These are phyloP conservation scores for Leccinum pellstonianum DNA, from an alignment of 768 basidiomycete genomes.

Conservation along the genomic window DNA sequence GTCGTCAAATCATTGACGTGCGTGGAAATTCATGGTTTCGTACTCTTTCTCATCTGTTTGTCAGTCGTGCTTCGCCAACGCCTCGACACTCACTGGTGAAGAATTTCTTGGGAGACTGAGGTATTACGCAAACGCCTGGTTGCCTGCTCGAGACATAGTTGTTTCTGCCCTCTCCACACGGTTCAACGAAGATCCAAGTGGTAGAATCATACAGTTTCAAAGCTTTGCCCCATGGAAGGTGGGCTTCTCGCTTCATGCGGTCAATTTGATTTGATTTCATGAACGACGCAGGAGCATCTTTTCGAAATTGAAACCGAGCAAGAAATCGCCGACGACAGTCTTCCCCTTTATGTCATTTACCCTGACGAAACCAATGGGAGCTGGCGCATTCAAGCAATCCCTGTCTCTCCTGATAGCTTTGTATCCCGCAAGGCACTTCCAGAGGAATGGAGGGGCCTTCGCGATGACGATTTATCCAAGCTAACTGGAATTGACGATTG, in stretches of 20 bases:
- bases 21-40: constrained; percentile 26
- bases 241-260: constrained; percentile 8
- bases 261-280: background rate
- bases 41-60: constrained; percentile 10
- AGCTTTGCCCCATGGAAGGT: constrained; percentile 89
- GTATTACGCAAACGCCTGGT: constrained; percentile 87
- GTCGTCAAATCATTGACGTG: constrained; percentile 71
- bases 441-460: constrained; percentile 87
- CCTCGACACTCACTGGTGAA: constrained; percentile 77
- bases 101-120: constrained; percentile 81
- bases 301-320: constrained; percentile 78
- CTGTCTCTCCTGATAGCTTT: constrained; percentile 79
- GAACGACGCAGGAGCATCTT: constrained; percentile 70
- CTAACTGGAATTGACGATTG: constrained; percentile 76
- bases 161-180: constrained; percentile 57
- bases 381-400: constrained; percentile 95
- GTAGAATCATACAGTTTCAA: constrained; percentile 78
- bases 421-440: constrained; percentile 90
- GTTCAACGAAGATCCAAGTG: constrained; percentile 58
- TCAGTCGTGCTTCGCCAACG: constrained; percentile 72
- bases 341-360: constrained; percentile 85
- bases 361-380: constrained; percentile 72
- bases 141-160: constrained; percentile 86
- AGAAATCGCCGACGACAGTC: constrained; percentile 41
- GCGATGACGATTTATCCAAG: constrained; percentile 78